These are phyloP conservation scores for Agrocybe praecox DNA, from an alignment of 768 basidiomycete genomes.

Conservation along the genomic window DNA sequence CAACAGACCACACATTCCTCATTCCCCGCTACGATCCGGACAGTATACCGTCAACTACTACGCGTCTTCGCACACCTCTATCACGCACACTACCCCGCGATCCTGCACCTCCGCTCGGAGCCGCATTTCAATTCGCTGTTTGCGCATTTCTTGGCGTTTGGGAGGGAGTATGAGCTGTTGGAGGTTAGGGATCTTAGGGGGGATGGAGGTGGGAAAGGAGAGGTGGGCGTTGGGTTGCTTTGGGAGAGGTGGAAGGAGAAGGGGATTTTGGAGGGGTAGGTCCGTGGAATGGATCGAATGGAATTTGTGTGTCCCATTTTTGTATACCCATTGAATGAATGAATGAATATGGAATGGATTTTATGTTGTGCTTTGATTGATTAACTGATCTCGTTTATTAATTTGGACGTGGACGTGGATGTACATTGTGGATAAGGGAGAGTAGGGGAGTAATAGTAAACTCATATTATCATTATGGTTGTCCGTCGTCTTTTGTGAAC, in stretches of 20 bases:
- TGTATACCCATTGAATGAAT: no score
- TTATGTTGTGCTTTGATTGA: no score
- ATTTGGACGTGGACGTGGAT: no score
- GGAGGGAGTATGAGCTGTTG: constrained; percentile 88
- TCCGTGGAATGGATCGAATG: no score
- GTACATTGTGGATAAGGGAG: no score
- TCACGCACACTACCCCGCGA: constrained; percentile 88
- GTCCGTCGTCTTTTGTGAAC: no score
- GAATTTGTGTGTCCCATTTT: no score
- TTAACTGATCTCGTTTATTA: no score
- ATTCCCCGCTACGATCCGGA: constrained; percentile 89
- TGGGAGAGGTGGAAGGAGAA: constrained; percentile 92
- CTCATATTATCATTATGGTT: no score
- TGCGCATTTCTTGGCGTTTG: constrained; percentile 97
- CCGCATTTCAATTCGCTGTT: constrained; percentile 97
- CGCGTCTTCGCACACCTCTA: constrained; percentile 98
- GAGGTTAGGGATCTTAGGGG: constrained; percentile 83
- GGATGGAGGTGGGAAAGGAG: constrained; percentile 34
- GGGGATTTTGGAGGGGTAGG: constrained; percentile 60
- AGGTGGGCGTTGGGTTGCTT: constrained; percentile 75
- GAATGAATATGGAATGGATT: no score
- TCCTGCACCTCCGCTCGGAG: constrained; percentile 91
- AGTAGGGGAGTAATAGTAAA: no score
- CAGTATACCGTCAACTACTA: constrained; percentile 95
- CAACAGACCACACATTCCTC: constrained; percentile 76